phyloP scores from a whole-genome alignment of 306 rosid species.

The Dryas alaskensis region DNA sequence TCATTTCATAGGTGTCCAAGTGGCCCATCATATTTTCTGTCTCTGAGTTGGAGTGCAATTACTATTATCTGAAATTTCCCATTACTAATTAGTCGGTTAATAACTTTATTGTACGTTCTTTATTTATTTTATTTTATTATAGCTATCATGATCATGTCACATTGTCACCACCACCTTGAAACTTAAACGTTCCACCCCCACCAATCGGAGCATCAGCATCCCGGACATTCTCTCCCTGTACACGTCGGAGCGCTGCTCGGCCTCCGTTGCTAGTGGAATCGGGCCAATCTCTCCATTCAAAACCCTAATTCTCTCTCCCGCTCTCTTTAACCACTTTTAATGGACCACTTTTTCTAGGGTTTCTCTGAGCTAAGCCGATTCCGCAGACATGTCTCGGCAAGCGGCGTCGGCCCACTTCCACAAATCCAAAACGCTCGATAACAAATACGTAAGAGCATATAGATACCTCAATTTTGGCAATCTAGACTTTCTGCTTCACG shows the following conservation, averaged over 20 bases:
- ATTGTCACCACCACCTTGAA: background rate
- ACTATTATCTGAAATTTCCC: no score
- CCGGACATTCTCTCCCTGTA: background rate
- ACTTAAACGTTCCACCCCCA: background rate
- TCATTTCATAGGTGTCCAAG: no score
- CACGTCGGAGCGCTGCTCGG: slow-evolving; percentile 5
- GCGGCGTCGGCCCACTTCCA: slow-evolving; percentile 63
- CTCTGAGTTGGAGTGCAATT: background rate
- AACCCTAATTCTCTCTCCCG: slow-evolving; percentile 9
- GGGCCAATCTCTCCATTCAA: background rate
- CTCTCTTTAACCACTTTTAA: background rate
- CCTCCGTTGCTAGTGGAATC: background rate
- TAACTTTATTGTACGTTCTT: background rate
- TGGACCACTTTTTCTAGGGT: slow-evolving; percentile 11
- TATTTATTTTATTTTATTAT: background rate
- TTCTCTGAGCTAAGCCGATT: slow-evolving; percentile 12
- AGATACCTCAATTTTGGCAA: background rate
- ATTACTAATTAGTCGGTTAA: background rate
- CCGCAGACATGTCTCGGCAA: slow-evolving; percentile 75
- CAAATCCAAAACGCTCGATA: slow-evolving; percentile 96
- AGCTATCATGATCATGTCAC: background rate
- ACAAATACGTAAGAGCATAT: slow-evolving; percentile 65
- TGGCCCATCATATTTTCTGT: no score
- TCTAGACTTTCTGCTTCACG: background rate
- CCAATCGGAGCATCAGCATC: background rate